Evolutionary conservation across 345 rosid species (phyloP).

Genomic region (Populus pruinosa): DNA sequence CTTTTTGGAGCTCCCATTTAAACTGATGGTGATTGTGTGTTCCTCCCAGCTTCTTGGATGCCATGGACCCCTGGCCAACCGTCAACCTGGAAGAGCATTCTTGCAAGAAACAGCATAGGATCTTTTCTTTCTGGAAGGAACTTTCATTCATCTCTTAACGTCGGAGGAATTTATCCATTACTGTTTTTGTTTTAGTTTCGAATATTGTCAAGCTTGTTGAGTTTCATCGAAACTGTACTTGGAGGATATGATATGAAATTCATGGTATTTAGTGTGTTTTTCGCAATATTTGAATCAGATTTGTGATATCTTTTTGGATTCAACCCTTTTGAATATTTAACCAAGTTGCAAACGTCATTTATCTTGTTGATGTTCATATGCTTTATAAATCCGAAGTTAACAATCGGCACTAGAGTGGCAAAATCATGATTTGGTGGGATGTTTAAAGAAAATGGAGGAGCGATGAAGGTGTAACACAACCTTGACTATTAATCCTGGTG

Average conservation of each 20-base stretch:
- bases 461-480: too few species aligned
- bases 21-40: background rate
- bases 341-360: background rate
- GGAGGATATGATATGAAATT: background rate
- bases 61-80: slow-evolving; percentile 61
- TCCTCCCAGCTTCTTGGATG: slow-evolving; percentile 61
- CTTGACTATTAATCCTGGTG: too few species aligned
- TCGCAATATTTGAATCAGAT: background rate
- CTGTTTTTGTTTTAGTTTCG: background rate
- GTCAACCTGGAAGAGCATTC: slow-evolving; percentile 65
- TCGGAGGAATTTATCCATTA: background rate
- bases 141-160: background rate
- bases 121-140: background rate
- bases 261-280: background rate
- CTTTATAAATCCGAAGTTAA: too few species aligned
- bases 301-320: background rate
- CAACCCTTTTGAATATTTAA: too few species aligned
- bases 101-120: slow-evolving; percentile 36
- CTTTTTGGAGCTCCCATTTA: background rate
- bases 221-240: background rate
- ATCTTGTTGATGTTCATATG: background rate
- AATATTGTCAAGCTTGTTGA: background rate
- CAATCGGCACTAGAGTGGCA: too few species aligned
- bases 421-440: too few species aligned
- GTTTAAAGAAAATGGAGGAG: too few species aligned